These are phyloP conservation scores for Coemansia sp. DNA, from an alignment of 192 early-diverging fungal species.

Conservation along the genomic window DNA sequence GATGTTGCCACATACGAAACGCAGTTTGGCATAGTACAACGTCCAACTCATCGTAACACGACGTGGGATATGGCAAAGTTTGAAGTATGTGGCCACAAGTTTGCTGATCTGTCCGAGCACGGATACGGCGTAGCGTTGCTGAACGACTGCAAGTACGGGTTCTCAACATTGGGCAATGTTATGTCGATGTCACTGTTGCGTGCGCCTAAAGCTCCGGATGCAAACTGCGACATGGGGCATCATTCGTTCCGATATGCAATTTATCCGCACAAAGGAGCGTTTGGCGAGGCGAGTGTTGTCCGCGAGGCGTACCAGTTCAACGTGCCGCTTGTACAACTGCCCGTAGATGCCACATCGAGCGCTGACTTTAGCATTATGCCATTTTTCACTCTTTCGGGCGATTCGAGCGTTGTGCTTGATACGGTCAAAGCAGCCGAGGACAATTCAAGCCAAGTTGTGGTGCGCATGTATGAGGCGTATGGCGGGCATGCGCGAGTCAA, in stretches of 20 bases:
- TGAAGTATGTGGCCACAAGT: conserved; percentile 97
- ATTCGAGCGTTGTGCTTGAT: conserved; percentile 83
- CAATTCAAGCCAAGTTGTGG: conserved; percentile 65
- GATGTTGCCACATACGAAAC: conserved; percentile 95
- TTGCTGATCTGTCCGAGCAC: conserved; percentile 93
- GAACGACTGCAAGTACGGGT: conserved; percentile 98
- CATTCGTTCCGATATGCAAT: conserved; percentile 89
- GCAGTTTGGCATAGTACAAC: conserved; percentile 86
- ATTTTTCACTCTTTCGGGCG: conserved; percentile 23
- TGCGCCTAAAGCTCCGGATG: conserved; percentile 78
- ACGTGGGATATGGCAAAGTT: conserved; percentile 87
- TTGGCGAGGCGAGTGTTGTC: conserved; percentile 82
- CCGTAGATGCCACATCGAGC: conserved; percentile 19
- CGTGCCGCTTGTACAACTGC: conserved; percentile 63
- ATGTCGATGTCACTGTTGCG: conserved; percentile 85
- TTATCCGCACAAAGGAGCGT: conserved; percentile 83
- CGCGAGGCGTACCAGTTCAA: conserved; percentile 90
- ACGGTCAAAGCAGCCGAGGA: conserved; percentile 87
- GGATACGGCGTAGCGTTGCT: conserved; percentile 93
- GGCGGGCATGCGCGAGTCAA: conserved; percentile 63
- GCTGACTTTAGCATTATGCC: conserved; percentile 1
- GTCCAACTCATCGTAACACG: conserved; percentile 96
- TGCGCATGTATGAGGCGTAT: conserved; percentile 89
- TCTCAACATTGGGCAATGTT: conserved; percentile 74
- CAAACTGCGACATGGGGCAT: conserved; percentile 60